phyloP scores from a whole-genome alignment of 1,139 yeast genomes.

The Candida sanyaensis region DNA sequence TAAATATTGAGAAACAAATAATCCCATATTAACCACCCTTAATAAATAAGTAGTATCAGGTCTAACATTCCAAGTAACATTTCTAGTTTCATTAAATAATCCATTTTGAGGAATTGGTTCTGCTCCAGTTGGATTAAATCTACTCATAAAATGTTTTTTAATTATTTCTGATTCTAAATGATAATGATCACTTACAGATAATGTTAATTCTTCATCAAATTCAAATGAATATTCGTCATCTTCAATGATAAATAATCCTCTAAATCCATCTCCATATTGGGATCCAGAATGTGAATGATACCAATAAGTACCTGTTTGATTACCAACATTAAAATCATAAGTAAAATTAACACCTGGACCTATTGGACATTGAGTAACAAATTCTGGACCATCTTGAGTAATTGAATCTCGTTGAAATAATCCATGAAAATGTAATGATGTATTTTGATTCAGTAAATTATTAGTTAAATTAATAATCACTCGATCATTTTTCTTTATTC shows the following conservation, averaged over 20 bases:
- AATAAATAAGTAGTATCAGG: conserved; percentile 81
- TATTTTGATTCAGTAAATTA: conserved; percentile 63
- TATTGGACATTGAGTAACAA: conserved; percentile 86
- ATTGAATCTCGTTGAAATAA: conserved; percentile 73
- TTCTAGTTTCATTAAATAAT: conserved; percentile 76
- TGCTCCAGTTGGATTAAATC: conserved; percentile 93
- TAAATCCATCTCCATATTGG: conserved; percentile 90
- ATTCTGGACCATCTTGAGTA: conserved; percentile 87
- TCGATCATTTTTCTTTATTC: conserved; percentile 76
- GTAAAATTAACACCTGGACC: conserved; percentile 69
- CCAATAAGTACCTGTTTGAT: conserved; percentile 91
- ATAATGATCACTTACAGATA: conserved; percentile 83
- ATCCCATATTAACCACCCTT: conserved; percentile 79
- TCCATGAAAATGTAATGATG: conserved; percentile 91
- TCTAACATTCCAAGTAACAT: conserved; percentile 67
- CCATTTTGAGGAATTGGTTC: conserved; percentile 89
- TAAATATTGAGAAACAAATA: conserved; percentile 83
- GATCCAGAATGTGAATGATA: conserved; percentile 88
- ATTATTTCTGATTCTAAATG: conserved; percentile 61
- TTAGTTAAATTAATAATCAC: conserved; percentile 68
- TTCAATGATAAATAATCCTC: conserved; percentile 74
- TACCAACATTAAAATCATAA: conserved; percentile 78
- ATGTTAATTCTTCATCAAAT: conserved; percentile 73
- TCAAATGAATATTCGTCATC: conserved; percentile 52
- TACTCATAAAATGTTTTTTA: conserved; percentile 55